These are phyloP conservation scores for Microthlaspi erraticum DNA, from an alignment of 345 rosid genomes.

Conservation along the genomic window DNA sequence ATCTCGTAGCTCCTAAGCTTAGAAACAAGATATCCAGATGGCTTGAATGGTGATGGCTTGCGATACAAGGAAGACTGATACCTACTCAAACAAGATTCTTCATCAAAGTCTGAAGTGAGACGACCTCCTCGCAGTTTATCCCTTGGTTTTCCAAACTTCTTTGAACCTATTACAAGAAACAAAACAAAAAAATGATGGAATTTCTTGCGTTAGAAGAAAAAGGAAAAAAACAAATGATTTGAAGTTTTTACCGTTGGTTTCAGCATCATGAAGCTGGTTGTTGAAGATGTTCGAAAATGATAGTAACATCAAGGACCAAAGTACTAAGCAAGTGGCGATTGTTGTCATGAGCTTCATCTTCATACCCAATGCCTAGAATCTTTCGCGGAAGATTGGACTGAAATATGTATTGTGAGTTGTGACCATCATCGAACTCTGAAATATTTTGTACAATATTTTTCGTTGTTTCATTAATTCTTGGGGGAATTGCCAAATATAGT, in stretches of 20 bases:
- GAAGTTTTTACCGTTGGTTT: constrained; percentile 11
- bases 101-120: constrained; percentile 50
- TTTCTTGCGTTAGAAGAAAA: not conserved
- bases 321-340: not conserved
- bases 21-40: constrained; percentile 58
- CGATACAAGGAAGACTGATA: constrained; percentile 50
- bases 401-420: too few relatives aligned
- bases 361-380: not conserved
- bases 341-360: constrained; percentile 30
- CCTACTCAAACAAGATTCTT: constrained; percentile 57
- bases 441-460: too few relatives aligned
- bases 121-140: constrained; percentile 54
- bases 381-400: too few relatives aligned
- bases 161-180: constrained; percentile 37
- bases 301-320: not conserved
- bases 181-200: not conserved
- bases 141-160: constrained; percentile 22
- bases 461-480: too few relatives aligned
- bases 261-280: constrained; percentile 5
- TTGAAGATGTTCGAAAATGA: not conserved
- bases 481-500: too few relatives aligned
- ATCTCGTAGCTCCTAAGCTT: constrained; percentile 58
- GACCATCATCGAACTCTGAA: too few relatives aligned
- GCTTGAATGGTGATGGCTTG: constrained; percentile 47
- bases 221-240: not conserved